These are phyloP conservation scores for Monilinia vaccinii-corymbosi DNA, from an alignment of 2,329 filamentous ascomycete genomes.

Conservation along the genomic window DNA sequence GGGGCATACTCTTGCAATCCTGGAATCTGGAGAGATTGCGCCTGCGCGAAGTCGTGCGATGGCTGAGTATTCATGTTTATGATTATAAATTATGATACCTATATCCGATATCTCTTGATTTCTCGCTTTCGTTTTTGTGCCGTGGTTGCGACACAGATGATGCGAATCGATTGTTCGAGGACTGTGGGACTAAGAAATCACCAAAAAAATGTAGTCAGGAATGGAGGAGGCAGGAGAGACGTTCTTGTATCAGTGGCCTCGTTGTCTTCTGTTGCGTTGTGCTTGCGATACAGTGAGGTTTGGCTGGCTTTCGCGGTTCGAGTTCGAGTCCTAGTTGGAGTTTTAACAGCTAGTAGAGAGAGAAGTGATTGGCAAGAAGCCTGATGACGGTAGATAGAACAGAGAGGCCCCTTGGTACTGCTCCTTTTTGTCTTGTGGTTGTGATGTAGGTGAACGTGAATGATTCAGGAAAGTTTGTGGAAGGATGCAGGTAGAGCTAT, in stretches of 20 bases:
- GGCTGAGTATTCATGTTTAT: conserved; percentile 16
- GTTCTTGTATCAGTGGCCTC: background rate
- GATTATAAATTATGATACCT: conserved; percentile 1
- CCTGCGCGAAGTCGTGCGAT: conserved; percentile 23
- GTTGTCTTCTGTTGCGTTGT: background rate
- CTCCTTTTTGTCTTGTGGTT: background rate
- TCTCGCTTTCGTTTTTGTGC: background rate
- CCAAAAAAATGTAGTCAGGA: background rate
- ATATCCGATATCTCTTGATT: conserved; percentile 2
- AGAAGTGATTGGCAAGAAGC: background rate
- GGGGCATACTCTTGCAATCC: conserved; percentile 20
- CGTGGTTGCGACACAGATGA: background rate
- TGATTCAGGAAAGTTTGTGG: background rate
- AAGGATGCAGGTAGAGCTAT: background rate
- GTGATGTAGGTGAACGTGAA: background rate
- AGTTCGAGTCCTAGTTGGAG: background rate
- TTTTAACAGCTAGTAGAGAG: background rate
- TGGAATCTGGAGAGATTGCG: conserved; percentile 18
- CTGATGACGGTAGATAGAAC: background rate
- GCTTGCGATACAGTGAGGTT: background rate
- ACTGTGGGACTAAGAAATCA: background rate
- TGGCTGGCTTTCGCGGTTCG: background rate
- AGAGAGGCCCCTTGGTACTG: background rate
- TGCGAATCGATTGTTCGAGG: conserved; percentile 2
- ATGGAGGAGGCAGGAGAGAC: background rate